Conservation (phyloP, 352 stramenopile genomes). For the Pythium chondricola region DNA sequence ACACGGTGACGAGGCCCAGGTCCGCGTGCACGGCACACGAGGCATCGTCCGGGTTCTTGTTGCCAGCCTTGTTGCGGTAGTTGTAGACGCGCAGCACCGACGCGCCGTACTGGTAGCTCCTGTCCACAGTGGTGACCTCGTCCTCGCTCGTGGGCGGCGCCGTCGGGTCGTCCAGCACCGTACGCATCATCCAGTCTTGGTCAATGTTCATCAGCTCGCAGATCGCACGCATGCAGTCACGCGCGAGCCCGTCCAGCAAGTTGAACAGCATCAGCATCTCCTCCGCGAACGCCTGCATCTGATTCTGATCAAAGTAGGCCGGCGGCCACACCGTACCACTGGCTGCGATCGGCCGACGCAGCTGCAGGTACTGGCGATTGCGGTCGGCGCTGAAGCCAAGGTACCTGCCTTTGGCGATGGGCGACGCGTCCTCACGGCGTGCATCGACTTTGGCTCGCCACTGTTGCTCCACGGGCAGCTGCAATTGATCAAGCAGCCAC, state of each 20-base stretch:
- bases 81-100: conserved; percentile 84
- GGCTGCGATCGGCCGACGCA: conserved; percentile 49
- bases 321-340: conserved; percentile 78
- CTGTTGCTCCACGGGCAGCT: conserved; percentile 37
- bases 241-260: conserved; percentile 55
- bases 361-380: conserved; percentile 76
- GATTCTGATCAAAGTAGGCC: conserved; percentile 56
- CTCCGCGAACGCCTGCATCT: conserved; percentile 43
- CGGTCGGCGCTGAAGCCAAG: conserved; percentile 68
- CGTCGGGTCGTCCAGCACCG: conserved; percentile 58
- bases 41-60: conserved; percentile 38
- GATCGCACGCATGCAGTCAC: conserved; percentile 71
- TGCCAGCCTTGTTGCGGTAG: conserved; percentile 60
- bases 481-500: conserved; percentile 54
- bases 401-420: conserved; percentile 57
- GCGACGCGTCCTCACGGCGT: conserved; percentile 13
- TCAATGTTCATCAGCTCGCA: conserved; percentile 70
- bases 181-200: conserved; percentile 47
- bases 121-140: conserved; percentile 24
- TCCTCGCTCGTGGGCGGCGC: conserved; percentile 20
- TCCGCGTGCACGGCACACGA: conserved; percentile 78
- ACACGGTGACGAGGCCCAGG: conserved; percentile 74
- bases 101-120: conserved; percentile 68
- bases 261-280: conserved; percentile 54
- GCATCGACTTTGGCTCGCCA: conserved; percentile 73